Base-by-base conservation (phyloP, 208 protist genomes). In the Angomonas ambiguus region DNA sequence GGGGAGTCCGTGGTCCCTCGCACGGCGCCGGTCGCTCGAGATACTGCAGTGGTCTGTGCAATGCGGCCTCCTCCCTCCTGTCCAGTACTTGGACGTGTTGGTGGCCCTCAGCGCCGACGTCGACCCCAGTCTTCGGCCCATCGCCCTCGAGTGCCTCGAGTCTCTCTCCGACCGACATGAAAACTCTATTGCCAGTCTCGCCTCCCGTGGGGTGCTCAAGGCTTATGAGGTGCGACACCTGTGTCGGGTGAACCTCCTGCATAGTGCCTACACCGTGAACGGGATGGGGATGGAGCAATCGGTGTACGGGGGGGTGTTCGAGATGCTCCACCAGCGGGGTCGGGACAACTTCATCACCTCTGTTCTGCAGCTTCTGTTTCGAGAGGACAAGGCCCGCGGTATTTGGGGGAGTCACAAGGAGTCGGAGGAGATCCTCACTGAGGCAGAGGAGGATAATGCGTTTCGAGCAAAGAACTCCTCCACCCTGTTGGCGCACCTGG, bases 1-100 rank as follows among this genome's bases (percentile, higher is more conserved):
- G 53, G 72, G 69, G 32, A 71, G 56, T 13, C 56, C 59, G 20
- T 62, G 72, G 41, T 22, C 72, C n/a, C 27, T 57, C 22, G 76
- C 91, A 51, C 83, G 90, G 2, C 45, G 69, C 20, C 51, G 83
- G 4, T 88, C 76, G 27, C 58, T 92, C 30, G 79, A 91, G 10
- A 67, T 93, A 25, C 65, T 96, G 32, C 74, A 86, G 60, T 72
- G 82, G 53, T 76, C 76, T 16, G 70, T 72, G 18, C 75, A 82
- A 11, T 81, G 79, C 16, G 87, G 90, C 20, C 64, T 93, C 53
- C 72, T 96, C 2, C 87, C 90, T 2, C 90, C 90, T 5, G 74
- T 80, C 11, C 68, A 71, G 62, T 93, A 92, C 62, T 45, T 81
- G 33, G 76, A 69, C 10, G 77, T 61, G 10, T 34, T 96, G 32